Base-by-base conservation (phyloP, 2,329 filamentous ascomycete species). In the Herpotrichia juniperi region DNA sequence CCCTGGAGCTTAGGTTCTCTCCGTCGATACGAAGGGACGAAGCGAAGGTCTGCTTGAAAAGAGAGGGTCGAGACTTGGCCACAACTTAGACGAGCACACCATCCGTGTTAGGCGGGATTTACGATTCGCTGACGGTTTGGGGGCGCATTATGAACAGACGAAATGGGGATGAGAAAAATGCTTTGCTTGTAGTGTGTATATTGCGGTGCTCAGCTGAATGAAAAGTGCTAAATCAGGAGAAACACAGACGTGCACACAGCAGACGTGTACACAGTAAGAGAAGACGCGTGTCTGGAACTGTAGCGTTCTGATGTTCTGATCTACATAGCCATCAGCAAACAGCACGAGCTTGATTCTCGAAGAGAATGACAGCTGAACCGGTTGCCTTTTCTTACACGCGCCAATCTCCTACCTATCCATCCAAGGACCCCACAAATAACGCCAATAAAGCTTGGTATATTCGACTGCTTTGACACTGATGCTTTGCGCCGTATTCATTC, bases 401-500 rank as follows among this genome's bases (percentile, higher is more conserved):
- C 17, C 34, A n/a, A 37, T 37, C 3, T 37, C 34, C 16, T 19
- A 19, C 5, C 17, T 7, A 7, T 3, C 21, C 12, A 17, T 37
- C 7, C 17, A 37, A 37, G 34, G 12, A 21, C n/a, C 34, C 34
- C n/a, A 19, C 17, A 37, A 37, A 21, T 14, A 37, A 37, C 34
- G n/a, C 34, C 17, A 21, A 21, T 37, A 14, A 5, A 9, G 16
- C 34, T 37, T 21, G n/a, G n/a, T 11, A 7, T 12, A 17, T 28
- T 19, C 26, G 46, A 42, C 21, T 19, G 9, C 34, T 19, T 48
- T 32, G 28, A 40, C 24, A 30, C 10, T 25, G 42, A 48, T 30
- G 46, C 46, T 40, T 40, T 40, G 32, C 46, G 42, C 30, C 22
- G 46, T 42, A 16, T 25, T 9, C n/a, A 24, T 34, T 14, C 35